These are phyloP conservation scores for Apium graveolens DNA, from an alignment of 129 eudicot genomes.

Conservation along the genomic window DNA sequence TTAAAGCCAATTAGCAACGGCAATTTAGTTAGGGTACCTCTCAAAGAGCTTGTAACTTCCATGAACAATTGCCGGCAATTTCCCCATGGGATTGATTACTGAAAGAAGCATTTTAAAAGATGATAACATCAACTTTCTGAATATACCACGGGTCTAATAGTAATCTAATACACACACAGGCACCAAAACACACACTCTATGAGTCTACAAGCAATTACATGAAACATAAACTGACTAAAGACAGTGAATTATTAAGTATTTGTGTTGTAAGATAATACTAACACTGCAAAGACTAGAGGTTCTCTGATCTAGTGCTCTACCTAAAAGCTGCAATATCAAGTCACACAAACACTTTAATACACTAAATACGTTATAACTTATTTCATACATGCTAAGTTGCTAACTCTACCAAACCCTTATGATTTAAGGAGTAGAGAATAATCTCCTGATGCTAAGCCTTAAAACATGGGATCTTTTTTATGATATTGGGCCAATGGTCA, in stretches of 20 bases:
- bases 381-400: neutral
- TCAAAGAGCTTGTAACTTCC: constrained; percentile 70
- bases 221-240: neutral
- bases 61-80: constrained; percentile 66
- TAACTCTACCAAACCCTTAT: neutral
- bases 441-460: neutral
- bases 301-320: neutral
- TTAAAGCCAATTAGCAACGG: too few relatives aligned
- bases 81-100: constrained; percentile 65
- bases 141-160: neutral
- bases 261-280: neutral
- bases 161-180: too few relatives aligned
- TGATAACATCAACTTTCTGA: neutral
- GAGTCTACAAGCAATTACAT: neutral
- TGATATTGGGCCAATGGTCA: neutral
- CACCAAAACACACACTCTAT: too few relatives aligned
- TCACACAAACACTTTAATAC: neutral
- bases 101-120: constrained; percentile 3
- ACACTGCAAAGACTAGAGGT: neutral
- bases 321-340: neutral
- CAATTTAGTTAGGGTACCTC: constrained; percentile 34
- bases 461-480: neutral
- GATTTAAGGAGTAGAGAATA: neutral
- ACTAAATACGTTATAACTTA: neutral
- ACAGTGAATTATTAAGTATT: too few relatives aligned